Conservation (phyloP, 1,284 basidiomycete genomes). For the Ustilago lituana region DNA sequence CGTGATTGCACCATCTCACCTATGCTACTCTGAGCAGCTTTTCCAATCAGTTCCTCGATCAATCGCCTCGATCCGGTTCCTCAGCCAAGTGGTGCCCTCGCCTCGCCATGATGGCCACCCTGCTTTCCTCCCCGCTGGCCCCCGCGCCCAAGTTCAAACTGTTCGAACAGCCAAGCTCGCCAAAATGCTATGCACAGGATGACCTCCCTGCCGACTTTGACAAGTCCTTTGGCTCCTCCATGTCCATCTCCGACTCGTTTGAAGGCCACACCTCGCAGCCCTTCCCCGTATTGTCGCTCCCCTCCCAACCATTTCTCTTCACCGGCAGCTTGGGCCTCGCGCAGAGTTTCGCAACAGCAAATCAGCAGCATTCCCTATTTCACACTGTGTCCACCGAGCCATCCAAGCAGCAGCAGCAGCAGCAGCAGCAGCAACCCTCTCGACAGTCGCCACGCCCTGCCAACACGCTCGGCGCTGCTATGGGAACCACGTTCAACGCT, state of each 20-base stretch:
- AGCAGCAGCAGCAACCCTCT: not conserved
- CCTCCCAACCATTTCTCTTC: slow-evolving; percentile 22
- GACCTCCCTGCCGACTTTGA: slow-evolving; percentile 61
- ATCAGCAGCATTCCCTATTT: slow-evolving; percentile 22
- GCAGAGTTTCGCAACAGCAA: slow-evolving; percentile 20
- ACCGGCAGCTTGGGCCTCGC: slow-evolving; percentile 26
- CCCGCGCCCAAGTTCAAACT: slow-evolving; percentile 39
- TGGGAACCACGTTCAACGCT: slow-evolving; percentile 57
- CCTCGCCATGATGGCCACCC: slow-evolving; percentile 26
- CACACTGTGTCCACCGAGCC: slow-evolving; percentile 19
- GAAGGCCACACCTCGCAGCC: slow-evolving; percentile 40
- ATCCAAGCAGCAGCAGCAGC: slow-evolving; percentile 17
- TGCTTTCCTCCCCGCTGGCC: slow-evolving; percentile 44
- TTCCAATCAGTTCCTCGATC: not conserved
- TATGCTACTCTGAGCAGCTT: slow-evolving; percentile 14
- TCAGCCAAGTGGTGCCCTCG: slow-evolving; percentile 1
- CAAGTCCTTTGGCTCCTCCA: slow-evolving; percentile 65
- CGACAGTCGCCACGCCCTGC: slow-evolving; percentile 17
- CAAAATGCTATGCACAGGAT: slow-evolving; percentile 41
- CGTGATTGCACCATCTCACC: not conserved
- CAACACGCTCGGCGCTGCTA: slow-evolving; percentile 44
- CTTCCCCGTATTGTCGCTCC: slow-evolving; percentile 8
- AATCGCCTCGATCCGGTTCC: no score
- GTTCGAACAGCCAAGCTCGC: slow-evolving; percentile 51
- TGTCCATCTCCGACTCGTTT: slow-evolving; percentile 63